phyloP scores from a whole-genome alignment of 257 asterid species.

The Prunella vulgaris region DNA sequence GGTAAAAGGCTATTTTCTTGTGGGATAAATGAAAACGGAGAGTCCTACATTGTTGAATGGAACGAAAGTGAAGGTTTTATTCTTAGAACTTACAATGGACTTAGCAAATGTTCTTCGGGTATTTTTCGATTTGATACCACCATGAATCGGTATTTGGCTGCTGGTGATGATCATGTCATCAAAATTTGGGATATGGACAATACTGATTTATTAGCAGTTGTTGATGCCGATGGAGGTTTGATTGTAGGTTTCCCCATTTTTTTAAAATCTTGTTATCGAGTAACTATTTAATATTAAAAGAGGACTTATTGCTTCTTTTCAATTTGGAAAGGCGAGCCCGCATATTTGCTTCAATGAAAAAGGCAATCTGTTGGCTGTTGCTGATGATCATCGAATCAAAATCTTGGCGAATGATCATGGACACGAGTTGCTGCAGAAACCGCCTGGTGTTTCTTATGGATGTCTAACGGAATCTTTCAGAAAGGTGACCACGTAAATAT shows the following conservation, averaged over 20 bases:
- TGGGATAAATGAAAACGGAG: conserved; percentile 60
- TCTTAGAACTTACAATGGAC: conserved; percentile 46
- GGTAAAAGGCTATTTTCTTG: conserved; percentile 69
- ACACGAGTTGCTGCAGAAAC: conserved; percentile 38
- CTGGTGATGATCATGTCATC: conserved; percentile 58
- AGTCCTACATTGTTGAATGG: conserved; percentile 65
- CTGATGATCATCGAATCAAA: conserved; percentile 45
- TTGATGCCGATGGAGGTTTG: conserved; percentile 60
- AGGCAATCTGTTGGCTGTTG: conserved; percentile 61
- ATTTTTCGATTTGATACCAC: conserved; percentile 45
- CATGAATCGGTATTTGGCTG: conserved; percentile 45
- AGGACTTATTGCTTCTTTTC: conserved; percentile 6
- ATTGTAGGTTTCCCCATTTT: conserved; percentile 37
- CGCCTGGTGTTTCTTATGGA: conserved; percentile 27
- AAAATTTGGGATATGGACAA: conserved; percentile 67
- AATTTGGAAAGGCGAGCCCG: conserved; percentile 48
- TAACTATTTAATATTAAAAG: neutral
- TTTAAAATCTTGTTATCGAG: neutral
- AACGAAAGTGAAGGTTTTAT: conserved; percentile 46
- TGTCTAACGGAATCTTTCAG: conserved; percentile 26
- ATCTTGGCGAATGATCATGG: conserved; percentile 58
- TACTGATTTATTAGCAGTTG: conserved; percentile 30
- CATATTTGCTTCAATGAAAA: conserved; percentile 49
- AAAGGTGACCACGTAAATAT: conserved; percentile 30
- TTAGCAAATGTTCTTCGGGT: conserved; percentile 32